Evolutionary conservation across 352 stramenopile species (phyloP), one percentile per base, ranked within the genome.

Genomic region (Phytophthora macrochlamydospora): DNA sequence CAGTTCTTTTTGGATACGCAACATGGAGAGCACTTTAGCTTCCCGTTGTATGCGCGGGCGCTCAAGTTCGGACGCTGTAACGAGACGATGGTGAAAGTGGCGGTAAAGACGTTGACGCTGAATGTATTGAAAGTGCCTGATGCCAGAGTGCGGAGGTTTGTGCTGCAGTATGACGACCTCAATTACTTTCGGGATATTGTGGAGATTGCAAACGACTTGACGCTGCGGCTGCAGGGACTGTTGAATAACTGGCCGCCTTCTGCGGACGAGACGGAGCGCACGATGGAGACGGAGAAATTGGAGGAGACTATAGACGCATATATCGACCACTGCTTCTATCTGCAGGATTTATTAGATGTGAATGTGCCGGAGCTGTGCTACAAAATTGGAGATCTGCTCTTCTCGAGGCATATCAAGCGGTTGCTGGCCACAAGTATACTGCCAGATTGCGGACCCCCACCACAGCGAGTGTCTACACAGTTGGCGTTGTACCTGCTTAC

Each of bases 1-100:
- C 90, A 97, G 71, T 97, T 97, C 75, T 97, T 97, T n/a, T 83
- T 96, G 49, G 79, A 90, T 67, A 76, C 76, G 18, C 70, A 77
- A 52, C 46, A 58, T 12, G 50, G 53, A 31, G 56, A 71, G 24
- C 49, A 73, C 2, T 66, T 69, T n/a, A 60, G 69, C 32, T 96
- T 96, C 67, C 85, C 88, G 49, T 60, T 96, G 5, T 94, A 94
- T 62, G 68, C 82, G 37, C 76, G 90, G 32, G 88, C 88, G 45
- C 70, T 96, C 38, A 57, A 62, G 42, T 94, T 96, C 56, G 75
- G 83, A 24, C 67, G 85, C 1, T 93, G 85, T 70, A 65, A 79
- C 11, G 88, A 96, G 67, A 90, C 81, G 37, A 94, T 94, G 86
- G 77, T 96, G 45, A 87, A 94, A 52, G 87, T 93, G 13, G 88